Evolutionary conservation across 2,329 filamentous ascomycete genomes (phyloP).

Genomic region (Phyllosticta citribraziliensis): DNA sequence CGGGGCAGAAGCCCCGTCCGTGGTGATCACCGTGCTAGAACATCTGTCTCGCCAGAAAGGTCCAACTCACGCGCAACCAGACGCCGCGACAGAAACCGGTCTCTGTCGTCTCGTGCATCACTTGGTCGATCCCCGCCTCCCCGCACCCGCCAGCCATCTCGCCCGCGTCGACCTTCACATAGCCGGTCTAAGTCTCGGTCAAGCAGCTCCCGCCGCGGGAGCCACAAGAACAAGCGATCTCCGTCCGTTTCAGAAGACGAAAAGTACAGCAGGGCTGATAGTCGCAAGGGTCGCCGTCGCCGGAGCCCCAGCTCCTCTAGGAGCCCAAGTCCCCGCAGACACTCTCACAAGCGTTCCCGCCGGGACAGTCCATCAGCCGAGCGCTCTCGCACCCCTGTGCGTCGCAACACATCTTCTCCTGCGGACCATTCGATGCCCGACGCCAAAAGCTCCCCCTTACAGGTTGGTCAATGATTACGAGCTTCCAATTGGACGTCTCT

Average conservation of each 20-base stretch:
- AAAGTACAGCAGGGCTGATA: conserved; percentile 39
- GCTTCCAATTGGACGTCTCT: background rate
- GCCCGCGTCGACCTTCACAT: conserved; percentile 26
- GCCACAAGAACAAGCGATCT: conserved; percentile 34
- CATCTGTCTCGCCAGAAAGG: conserved; percentile 37
- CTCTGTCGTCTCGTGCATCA: conserved; percentile 16
- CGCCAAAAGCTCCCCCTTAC: background rate
- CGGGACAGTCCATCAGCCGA: conserved; percentile 9
- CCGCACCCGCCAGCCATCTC: conserved; percentile 16
- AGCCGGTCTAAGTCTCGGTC: conserved; percentile 32
- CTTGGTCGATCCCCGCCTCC: conserved; percentile 20
- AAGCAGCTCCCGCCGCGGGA: conserved; percentile 27
- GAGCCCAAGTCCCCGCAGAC: conserved; percentile 22
- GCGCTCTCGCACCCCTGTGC: conserved; percentile 8
- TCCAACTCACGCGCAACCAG: conserved; percentile 48
- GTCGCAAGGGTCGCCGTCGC: conserved; percentile 35
- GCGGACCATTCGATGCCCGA: background rate
- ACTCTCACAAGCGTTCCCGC: conserved; percentile 1
- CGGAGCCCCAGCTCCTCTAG: conserved; percentile 36
- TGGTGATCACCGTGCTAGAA: conserved; percentile 38
- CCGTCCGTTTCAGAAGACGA: conserved; percentile 34
- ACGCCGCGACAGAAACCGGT: conserved; percentile 33
- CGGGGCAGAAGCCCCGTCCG: conserved; percentile 17
- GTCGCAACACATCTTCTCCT: conserved; percentile 12
- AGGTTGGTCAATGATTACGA: background rate